Base-by-base conservation (phyloP, 371 early-diverging fungal species). In the Funneliformis caledonium region DNA sequence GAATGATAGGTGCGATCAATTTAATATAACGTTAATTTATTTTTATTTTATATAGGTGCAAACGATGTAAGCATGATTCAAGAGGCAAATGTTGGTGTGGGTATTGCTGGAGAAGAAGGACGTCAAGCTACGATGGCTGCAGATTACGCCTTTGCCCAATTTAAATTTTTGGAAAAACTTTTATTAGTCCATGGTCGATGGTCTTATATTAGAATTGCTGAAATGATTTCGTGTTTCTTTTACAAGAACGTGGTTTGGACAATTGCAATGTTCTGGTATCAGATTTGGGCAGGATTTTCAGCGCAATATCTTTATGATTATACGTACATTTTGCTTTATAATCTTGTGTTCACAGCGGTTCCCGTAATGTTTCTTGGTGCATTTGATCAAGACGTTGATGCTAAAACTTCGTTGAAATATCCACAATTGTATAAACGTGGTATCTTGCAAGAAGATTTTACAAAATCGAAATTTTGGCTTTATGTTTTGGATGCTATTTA, bases 51-150 rank as follows among this genome's bases (percentile, higher is more conserved):
- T 43, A n/a, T 45, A 84, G 94, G 97, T 59, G 96, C 96, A 12
- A 98, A 98, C 84, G 98, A 98, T 84, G 97, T 97, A 7, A 90
- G 92, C 10, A 98, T 98, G 98, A 95, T 98, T 72, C 94, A 95
- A 86, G 93, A 91, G 82, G 95, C 98, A 48, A 92, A 97, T 83
- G 92, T 97, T 2, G 97, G 97, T 64, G 87, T 97, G 22, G 98
- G 98, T 50, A 96, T 97, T 72, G 91, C 93, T 31, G 98, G 98
- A 81, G 94, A 96, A 72, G 98, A 97, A 87, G 98, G 98, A 22
- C 87, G 94, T 76, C 97, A 97, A 85, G 98, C 98, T n/a, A 93
- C 92, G 26, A 93, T 96, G 90, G 92, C 96, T 3, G 92, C 94
- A 45, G 98, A 97, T 88, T 97, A 96, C 82, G 93, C 96, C 4